Evolutionary conservation across 305 asterid genomes (phyloP), one percentile per base, ranked within the genome.

Genomic region (Plantago coronopus): DNA sequence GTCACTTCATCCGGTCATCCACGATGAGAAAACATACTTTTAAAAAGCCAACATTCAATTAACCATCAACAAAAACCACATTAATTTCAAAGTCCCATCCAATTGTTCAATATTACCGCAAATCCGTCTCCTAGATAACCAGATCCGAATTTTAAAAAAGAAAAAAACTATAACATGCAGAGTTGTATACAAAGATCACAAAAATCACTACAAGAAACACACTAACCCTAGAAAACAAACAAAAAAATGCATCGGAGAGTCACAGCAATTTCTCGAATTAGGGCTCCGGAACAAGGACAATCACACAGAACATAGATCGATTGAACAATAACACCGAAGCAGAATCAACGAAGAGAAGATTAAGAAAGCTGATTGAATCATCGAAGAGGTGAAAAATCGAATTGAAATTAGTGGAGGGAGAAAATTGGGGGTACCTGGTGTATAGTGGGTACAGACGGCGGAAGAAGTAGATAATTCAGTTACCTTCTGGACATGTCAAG

Each of bases 11-110:
- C 2, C 23, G n/a, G n/a, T 19, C 4, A 19, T 4, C 54, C 27
- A 48, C 54, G 40, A 34, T 7, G 11, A 0, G 9, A 7, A 34
- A 34, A 34, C 1, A 7, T 34, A 34, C n/a, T n/a, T n/a, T n/a
- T n/a, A n/a, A 7, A 7, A 34, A 34, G 9, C 5, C 7, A 34
- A 34, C 83, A 73, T 81, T 70, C 83, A n/a, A n/a, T 70, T 69
- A 27, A 61, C 17, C 25, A 45, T 55, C 62, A 62, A 27, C 55
- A 48, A 37, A 1, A 13, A 47, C 27, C 21, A 27, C 8, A 60
- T 14, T 11, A 47, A 60, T 45, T 45, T 45, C 19, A 1, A 14
- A 15, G 5, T 31, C 9, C 38, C 8, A 1, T 2, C 38, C 38
- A 31, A 31, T 23, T 5, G 15, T 18, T 12, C 37, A 16, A 21